phyloP scores from a whole-genome alignment of 768 basidiomycete species.

The Dioszegia aurantiaca region DNA sequence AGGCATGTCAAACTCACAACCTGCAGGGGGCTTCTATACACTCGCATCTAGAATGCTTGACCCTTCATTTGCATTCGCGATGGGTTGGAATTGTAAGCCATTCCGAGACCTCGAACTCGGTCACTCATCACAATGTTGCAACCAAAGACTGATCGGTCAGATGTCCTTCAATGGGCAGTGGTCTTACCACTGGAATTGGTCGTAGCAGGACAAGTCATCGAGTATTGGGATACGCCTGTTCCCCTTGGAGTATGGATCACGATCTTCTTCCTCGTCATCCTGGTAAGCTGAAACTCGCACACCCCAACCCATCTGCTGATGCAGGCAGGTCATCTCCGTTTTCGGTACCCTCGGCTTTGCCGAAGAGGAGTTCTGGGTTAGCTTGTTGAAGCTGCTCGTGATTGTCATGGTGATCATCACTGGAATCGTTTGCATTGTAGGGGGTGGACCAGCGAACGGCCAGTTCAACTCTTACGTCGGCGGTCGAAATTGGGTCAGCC shows the following conservation, averaged over 20 bases:
- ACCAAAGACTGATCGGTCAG: neutral
- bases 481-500: slow-evolving; percentile 62
- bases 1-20: too few relatives aligned
- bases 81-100: slow-evolving; percentile 37
- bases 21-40: slow-evolving; percentile 66
- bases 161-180: slow-evolving; percentile 40
- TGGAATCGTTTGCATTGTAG: slow-evolving; percentile 74
- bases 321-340: slow-evolving; percentile 31
- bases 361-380: slow-evolving; percentile 42
- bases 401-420: slow-evolving; percentile 29
- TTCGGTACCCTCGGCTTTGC: slow-evolving; percentile 48
- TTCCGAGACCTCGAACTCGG: neutral
- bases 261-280: slow-evolving; percentile 65
- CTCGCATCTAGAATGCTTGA: slow-evolving; percentile 57
- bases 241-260: slow-evolving; percentile 30
- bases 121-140: too few relatives aligned
- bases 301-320: slow-evolving; percentile 71
- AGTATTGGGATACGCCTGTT: slow-evolving; percentile 38
- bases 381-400: too few relatives aligned
- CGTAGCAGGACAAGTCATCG: slow-evolving; percentile 39
- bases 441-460: slow-evolving; percentile 67
- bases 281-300: neutral
- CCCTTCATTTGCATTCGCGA: slow-evolving; percentile 56
- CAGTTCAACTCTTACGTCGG: slow-evolving; percentile 55
- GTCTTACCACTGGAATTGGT: slow-evolving; percentile 45